Base-by-base conservation (phyloP, 108 stramenopile species). In the Heterococcus sp. region DNA sequence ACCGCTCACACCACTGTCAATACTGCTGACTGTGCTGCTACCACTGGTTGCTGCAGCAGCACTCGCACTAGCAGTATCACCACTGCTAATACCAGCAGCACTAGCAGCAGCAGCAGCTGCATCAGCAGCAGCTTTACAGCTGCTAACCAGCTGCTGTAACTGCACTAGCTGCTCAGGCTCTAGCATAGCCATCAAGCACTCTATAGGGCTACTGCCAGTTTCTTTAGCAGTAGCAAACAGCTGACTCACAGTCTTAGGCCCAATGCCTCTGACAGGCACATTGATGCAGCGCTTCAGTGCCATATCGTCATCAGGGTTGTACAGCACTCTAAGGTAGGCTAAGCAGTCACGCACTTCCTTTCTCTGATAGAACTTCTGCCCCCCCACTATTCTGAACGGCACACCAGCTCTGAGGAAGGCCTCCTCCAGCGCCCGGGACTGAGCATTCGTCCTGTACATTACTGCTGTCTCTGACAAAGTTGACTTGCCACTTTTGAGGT, bases 391-490 rank as follows among this genome's bases (percentile, higher is more conserved):
- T 29, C 72, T 32, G 65, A 74, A 81, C 2, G 78, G 78, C 34
- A 84, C 3, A 28, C 64, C 83, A 28, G 39, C 35, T 32, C 35
- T 33, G 32, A 76, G 4, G 30, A 74, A 81, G 14, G 68, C 75
- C 74, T 74, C 73, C 75, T 95, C 95, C 63, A 95, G 73, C 2
- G 90, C 79, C 2, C 94, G 90, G 28, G 92, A 92, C 75, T 95
- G 95, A 2, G 95, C 92, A 77, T 95, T 94, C 3, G 94, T 94
- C 11, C 95, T 87, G 76, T 95, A 94, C 68, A 95, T 86, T 26
- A 95, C 75, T 8, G 93, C 95, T 65, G 76, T 46, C 32, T 79
- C 78, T 14, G 78, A 71, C 0, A 69, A 28, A 29, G 58, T 32
- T 3, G 72, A 70, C 32, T 64, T 33, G 39, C 76, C 76, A 63